Conservation (phyloP, 1,284 basidiomycete species). For the Singerocomus rubriflavus region DNA sequence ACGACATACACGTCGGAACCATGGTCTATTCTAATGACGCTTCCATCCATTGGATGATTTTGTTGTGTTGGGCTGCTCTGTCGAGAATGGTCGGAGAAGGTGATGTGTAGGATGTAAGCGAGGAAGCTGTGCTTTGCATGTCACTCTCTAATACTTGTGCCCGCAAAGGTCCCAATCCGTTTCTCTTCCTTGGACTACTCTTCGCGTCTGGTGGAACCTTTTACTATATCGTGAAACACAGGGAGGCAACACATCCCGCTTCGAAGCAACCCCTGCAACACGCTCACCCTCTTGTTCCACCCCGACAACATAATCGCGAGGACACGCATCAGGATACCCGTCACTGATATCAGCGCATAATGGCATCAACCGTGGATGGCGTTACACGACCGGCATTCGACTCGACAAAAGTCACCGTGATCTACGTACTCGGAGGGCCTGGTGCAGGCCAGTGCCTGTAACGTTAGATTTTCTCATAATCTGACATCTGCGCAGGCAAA, state of each 20-base stretch:
- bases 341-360: slow-evolving; percentile 7
- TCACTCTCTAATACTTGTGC: background rate
- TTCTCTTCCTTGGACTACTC: slow-evolving; percentile 55
- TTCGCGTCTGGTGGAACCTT: slow-evolving; percentile 57
- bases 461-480: background rate
- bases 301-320: slow-evolving; percentile 39
- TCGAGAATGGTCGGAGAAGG: background rate
- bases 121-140: slow-evolving; percentile 18
- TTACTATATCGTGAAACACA: slow-evolving; percentile 49
- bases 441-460: slow-evolving; percentile 69
- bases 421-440: slow-evolving; percentile 97
- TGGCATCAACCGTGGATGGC: slow-evolving; percentile 16
- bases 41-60: slow-evolving; percentile 40
- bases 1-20: slow-evolving; percentile 58
- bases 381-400: slow-evolving; percentile 58
- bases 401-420: slow-evolving; percentile 74
- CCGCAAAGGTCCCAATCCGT: slow-evolving; percentile 56
- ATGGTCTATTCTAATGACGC: slow-evolving; percentile 48
- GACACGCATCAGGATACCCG: slow-evolving; percentile 12
- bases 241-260: slow-evolving; percentile 57
- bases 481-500: slow-evolving; percentile 63
- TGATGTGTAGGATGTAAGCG: background rate
- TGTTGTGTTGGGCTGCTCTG: background rate
- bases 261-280: slow-evolving; percentile 59
- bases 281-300: slow-evolving; percentile 65